Evolutionary conservation across 2,329 filamentous ascomycete species (phyloP), one percentile per base, ranked within the genome.

Genomic region (Diaporthe citri): DNA sequence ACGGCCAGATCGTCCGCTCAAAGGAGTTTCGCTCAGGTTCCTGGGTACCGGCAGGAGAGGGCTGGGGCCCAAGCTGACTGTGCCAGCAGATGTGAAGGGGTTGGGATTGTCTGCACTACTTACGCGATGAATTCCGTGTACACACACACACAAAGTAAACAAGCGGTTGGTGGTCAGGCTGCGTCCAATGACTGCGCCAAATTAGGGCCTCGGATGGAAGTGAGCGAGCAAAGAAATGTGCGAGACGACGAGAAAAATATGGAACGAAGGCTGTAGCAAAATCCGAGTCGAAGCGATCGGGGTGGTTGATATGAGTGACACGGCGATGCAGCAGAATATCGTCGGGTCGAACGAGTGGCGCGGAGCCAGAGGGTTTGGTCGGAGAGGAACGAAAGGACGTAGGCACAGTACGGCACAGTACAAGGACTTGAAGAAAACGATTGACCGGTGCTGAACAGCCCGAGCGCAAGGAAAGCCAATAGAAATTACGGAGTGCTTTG

Each of bases 371-470:
- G 34, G 62, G 69, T 72, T 59, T 64, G n/a, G 28, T 57, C 39
- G 59, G 59, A 36, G 59, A 20, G 46, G 34, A 75, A 75, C 71
- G 74, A 75, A 64, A 70, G 46, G 71, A 75, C 71, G 66, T 34
- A 56, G 34, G 51, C 31, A 67, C 48, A 73, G 70, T 66, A 72
- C 60, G 56, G 74, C 70, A 75, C 70, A 73, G 64, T 64, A 74
- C 57, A 72, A 66, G 70, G 46, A 75, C 51, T 52, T 60, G 46
- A 62, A 73, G 56, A 59, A 67, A 73, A 69, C 52, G 62, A 73
- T 73, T 52, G 74, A 55, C 56, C 22, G 62, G 71, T 56, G 64
- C 74, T 17, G 60, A 20, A 57, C 31, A 69, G 71, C 66, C 71
- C 71, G 46, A 66, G 71, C 36, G 46, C 43, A 75, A 66, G n/a